Conservation (phyloP, 2,329 filamentous ascomycete genomes). For the Penicillium corylophilum region DNA sequence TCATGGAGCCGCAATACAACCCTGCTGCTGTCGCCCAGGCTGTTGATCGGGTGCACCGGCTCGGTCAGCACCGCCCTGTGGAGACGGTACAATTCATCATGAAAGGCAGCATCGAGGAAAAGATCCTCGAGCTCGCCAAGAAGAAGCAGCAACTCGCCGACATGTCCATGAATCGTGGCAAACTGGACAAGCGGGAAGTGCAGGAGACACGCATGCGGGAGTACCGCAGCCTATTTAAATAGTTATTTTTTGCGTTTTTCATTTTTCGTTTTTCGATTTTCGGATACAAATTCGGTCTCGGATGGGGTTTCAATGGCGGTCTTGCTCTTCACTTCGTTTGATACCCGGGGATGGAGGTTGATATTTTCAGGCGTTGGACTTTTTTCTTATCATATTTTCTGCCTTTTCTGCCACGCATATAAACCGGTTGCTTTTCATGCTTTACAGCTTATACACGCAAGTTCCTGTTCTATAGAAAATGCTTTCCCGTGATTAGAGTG, state of each 20-base stretch:
- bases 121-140: constrained; percentile 82
- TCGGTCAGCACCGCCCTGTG: constrained; percentile 87
- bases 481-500: background rate
- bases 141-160: constrained; percentile 92
- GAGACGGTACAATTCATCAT: constrained; percentile 88
- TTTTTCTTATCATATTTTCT: constrained; percentile 4
- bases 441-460: constrained; percentile 7
- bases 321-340: constrained; percentile 12
- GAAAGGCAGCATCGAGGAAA: constrained; percentile 86
- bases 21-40: constrained; percentile 93
- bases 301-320: constrained; percentile 1
- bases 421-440: constrained; percentile 5
- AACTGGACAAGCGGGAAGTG: constrained; percentile 58
- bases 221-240: constrained; percentile 58
- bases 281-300: background rate
- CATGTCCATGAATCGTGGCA: constrained; percentile 73
- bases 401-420: background rate
- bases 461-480: background rate
- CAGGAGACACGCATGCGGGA: constrained; percentile 65
- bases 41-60: constrained; percentile 84
- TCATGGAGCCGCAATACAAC: constrained; percentile 99
- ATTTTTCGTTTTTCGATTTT: background rate
- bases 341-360: constrained; percentile 17
- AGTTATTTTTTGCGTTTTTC: constrained; percentile 5
- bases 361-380: constrained; percentile 7